Evolutionary conservation across 441 rosid species (phyloP).

Genomic region (Kokia cookei): DNA sequence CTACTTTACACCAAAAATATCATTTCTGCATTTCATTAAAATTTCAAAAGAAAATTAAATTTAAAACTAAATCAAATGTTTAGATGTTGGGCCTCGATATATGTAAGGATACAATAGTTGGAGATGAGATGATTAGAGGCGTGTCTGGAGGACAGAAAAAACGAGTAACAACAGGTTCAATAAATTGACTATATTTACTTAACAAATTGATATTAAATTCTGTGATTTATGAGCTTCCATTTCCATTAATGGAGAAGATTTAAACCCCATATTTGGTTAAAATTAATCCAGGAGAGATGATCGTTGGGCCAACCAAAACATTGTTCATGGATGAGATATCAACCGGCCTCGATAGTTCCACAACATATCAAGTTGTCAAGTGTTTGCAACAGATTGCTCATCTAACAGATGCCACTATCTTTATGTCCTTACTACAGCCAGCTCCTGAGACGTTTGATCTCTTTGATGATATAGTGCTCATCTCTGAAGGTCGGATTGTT

Average conservation of each 20-base stretch:
- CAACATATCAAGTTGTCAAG: constrained; percentile 77
- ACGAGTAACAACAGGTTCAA: constrained; percentile 75
- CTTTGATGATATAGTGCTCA: constrained; percentile 69
- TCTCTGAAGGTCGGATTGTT: constrained; percentile 77
- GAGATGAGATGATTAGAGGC: constrained; percentile 82
- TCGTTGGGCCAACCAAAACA: constrained; percentile 90
- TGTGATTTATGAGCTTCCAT: background rate
- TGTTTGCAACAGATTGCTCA: constrained; percentile 85
- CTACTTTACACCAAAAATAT: background rate
- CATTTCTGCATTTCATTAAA: background rate
- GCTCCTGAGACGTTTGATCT: constrained; percentile 89
- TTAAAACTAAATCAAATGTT: background rate
- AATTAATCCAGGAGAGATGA: constrained; percentile 65
- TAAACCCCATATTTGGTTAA: background rate
- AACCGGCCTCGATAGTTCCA: constrained; percentile 88
- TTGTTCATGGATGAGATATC: constrained; percentile 95
- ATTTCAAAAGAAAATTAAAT: background rate
- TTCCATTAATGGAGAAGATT: background rate
- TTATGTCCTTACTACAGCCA: constrained; percentile 82
- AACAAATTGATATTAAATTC: background rate
- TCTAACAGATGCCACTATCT: constrained; percentile 67
- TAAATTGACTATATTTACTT: background rate
- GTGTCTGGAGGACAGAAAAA: constrained; percentile 90
- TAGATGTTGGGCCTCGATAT: constrained; percentile 86
- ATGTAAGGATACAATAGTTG: constrained; percentile 85